phyloP scores from a whole-genome alignment of 176 grass and related monocot species.

The Pharus latifolius region DNA sequence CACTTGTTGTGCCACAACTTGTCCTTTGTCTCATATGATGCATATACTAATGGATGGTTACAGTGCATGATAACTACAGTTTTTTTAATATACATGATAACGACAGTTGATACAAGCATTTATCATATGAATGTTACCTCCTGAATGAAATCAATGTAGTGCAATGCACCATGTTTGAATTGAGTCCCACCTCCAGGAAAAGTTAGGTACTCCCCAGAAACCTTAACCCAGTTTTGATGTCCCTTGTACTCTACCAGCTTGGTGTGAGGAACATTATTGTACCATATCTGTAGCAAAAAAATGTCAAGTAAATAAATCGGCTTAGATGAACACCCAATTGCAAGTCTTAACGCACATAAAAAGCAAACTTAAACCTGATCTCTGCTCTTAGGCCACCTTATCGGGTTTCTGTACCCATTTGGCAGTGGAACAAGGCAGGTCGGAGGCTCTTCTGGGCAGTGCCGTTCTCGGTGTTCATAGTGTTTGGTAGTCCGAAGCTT shows the following conservation, averaged over 20 bases:
- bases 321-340: background rate
- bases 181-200: conserved; percentile 86
- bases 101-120: background rate
- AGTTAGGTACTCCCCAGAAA: conserved; percentile 59
- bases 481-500: conserved; percentile 70
- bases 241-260: conserved; percentile 74
- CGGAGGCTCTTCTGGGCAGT: conserved; percentile 47
- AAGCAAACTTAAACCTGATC: conserved; percentile 32
- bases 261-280: conserved; percentile 69
- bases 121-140: conserved; percentile 26
- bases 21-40: background rate
- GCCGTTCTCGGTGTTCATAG: conserved; percentile 78
- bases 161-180: conserved; percentile 68
- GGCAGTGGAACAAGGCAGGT: conserved; percentile 66
- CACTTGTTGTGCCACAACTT: background rate
- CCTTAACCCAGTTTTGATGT: conserved; percentile 82
- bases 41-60: background rate
- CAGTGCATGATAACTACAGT: background rate
- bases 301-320: conserved; percentile 6
- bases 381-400: conserved; percentile 71
- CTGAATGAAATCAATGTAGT: conserved; percentile 84
- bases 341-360: background rate
- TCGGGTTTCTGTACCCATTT: conserved; percentile 35
- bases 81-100: too few species aligned
- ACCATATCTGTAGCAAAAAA: conserved; percentile 62